phyloP scores from a whole-genome alignment of 345 rosid genomes.

The Salix koriyanagi region DNA sequence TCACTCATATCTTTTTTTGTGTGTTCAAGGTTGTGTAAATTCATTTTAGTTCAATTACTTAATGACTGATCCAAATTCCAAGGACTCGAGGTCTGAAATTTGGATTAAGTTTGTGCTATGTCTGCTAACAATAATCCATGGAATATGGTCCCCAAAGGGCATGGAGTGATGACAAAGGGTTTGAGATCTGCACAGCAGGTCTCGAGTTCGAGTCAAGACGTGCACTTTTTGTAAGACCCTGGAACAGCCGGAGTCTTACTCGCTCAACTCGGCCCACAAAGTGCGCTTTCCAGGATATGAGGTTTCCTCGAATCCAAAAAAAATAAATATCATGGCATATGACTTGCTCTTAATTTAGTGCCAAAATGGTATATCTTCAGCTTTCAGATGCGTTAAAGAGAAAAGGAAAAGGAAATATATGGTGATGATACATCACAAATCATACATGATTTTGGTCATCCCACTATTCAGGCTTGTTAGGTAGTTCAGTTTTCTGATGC shows the following conservation, averaged over 20 bases:
- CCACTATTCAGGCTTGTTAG: neutral
- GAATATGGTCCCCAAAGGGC: neutral
- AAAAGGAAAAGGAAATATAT: too few relatives aligned
- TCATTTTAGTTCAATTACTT: neutral
- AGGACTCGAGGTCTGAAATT: neutral
- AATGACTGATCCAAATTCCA: neutral
- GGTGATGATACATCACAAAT: too few relatives aligned
- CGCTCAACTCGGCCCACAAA: too few relatives aligned
- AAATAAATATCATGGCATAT: neutral
- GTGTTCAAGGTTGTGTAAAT: neutral
- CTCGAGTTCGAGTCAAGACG: too few relatives aligned
- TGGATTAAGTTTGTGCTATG: neutral
- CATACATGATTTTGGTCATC: neutral
- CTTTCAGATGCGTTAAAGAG: neutral
- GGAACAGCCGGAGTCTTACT: too few relatives aligned
- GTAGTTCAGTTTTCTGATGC: neutral
- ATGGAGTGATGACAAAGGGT: too few relatives aligned
- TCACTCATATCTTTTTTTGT: neutral
- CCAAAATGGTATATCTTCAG: neutral
- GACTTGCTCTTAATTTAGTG: neutral
- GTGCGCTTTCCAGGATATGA: too few relatives aligned
- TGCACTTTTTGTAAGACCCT: too few relatives aligned
- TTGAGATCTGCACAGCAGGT: too few relatives aligned
- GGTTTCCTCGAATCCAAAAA: too few relatives aligned
- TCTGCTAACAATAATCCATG: neutral